These are phyloP conservation scores for Clonostachys byssicola DNA, from an alignment of 2,329 filamentous ascomycete genomes.

Conservation along the genomic window DNA sequence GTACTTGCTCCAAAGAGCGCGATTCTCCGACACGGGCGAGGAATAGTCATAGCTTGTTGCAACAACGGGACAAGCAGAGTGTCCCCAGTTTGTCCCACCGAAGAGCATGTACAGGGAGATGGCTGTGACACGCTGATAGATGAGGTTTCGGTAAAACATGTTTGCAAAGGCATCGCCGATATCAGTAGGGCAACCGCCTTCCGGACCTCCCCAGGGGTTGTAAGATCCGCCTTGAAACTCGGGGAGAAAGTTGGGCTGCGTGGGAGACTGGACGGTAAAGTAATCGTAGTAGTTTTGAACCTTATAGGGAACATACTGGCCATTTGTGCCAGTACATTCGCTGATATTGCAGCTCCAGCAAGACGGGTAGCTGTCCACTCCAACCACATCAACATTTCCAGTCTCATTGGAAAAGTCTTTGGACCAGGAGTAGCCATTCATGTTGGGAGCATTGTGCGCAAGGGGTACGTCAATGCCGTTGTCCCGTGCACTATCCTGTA, in stretches of 20 bases:
- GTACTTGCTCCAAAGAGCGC: constrained; percentile 54
- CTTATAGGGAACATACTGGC: constrained; percentile 51
- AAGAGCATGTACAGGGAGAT: constrained; percentile 63
- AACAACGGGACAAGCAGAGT: constrained; percentile 51
- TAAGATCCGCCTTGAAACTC: constrained; percentile 24
- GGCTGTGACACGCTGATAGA: constrained; percentile 54
- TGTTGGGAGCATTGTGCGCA: constrained; percentile 56
- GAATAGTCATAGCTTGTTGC: constrained; percentile 62
- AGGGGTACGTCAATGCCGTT: constrained; percentile 56
- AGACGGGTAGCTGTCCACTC: constrained; percentile 47
- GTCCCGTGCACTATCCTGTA: constrained; percentile 47
- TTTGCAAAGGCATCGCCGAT: constrained; percentile 58
- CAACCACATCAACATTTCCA: constrained; percentile 51
- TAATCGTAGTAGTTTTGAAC: constrained; percentile 20
- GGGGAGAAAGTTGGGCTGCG: constrained; percentile 6
- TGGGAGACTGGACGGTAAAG: constrained; percentile 15
- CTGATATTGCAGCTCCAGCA: constrained; percentile 62
- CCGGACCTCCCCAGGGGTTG: constrained; percentile 58
- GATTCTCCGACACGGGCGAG: constrained; percentile 55
- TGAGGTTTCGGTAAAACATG: constrained; percentile 59
- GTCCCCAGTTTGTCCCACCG: constrained; percentile 62
- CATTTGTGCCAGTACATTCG: constrained; percentile 57
- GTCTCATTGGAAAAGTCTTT: constrained; percentile 51
- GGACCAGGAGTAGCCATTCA: constrained; percentile 53
- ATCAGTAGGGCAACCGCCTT: constrained; percentile 47